A percentile compares a stretch with the other conserved stretches of the same genome.
Conservation (phyloP, 2,329 filamentous ascomycete genomes). For the Cercospora nicotianae region DNA sequence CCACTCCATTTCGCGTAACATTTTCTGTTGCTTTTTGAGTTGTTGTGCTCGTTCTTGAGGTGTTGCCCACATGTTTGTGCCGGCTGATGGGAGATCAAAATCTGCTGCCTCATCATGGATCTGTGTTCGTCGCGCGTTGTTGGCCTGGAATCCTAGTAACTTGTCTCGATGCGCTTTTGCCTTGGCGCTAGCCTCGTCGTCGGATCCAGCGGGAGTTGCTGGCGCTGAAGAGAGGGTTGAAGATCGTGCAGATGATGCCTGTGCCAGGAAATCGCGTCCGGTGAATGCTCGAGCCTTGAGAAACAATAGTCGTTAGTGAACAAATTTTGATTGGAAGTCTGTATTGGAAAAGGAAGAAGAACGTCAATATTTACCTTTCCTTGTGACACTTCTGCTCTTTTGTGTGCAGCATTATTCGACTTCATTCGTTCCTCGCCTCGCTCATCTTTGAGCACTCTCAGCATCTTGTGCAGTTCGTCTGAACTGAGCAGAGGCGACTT, state of each 20-base stretch:
- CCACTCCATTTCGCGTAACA: conserved; percentile 84
- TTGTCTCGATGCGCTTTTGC: conserved; percentile 79
- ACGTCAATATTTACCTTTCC: conserved; percentile 28
- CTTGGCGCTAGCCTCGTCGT: conserved; percentile 60
- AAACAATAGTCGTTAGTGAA: background rate
- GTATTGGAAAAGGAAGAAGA: conserved; percentile 20
- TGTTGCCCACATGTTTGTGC: conserved; percentile 76
- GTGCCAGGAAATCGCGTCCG: conserved; percentile 40
- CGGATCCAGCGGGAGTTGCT: conserved; percentile 33
- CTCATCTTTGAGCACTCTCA: conserved; percentile 78
- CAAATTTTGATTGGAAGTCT: background rate
- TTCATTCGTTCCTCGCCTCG: conserved; percentile 84
- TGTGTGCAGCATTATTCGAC: conserved; percentile 70
- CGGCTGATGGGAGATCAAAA: conserved; percentile 62
- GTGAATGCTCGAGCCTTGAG: conserved; percentile 36
- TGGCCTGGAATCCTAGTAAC: conserved; percentile 76
- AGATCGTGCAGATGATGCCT: conserved; percentile 38
- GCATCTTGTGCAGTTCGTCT: conserved; percentile 79
- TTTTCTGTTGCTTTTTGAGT: conserved; percentile 80
- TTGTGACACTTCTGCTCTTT: conserved; percentile 62
- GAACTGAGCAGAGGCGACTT: conserved; percentile 68
- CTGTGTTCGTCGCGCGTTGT: conserved; percentile 80
- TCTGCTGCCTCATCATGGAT: conserved; percentile 84
- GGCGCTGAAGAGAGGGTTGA: conserved; percentile 39
- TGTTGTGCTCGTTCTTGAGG: conserved; percentile 80